A percentile compares a stretch with the other conserved stretches of the same genome.
phyloP scores from a whole-genome alignment of 1,139 yeast species.

The Geotrichum candidum region DNA sequence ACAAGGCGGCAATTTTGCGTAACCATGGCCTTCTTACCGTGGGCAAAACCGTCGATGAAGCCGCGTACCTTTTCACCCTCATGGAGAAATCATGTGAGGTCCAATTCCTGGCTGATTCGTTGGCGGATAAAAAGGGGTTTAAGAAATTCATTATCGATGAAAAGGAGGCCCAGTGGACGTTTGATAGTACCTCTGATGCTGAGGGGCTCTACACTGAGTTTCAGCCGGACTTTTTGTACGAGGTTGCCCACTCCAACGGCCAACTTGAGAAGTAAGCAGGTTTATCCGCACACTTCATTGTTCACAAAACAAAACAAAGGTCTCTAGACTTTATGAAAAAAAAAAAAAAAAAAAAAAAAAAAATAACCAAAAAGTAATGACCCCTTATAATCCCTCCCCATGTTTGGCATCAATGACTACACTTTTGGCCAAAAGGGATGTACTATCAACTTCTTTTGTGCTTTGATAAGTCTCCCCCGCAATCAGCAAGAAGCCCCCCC shows the following conservation, averaged over 20 bases:
- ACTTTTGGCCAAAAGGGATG: no score
- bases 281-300: background rate
- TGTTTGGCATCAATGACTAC: no score
- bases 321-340: background rate
- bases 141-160: conserved; percentile 44
- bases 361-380: no score
- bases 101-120: conserved; percentile 62
- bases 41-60: conserved; percentile 76
- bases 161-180: conserved; percentile 66
- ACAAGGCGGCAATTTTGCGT: conserved; percentile 60
- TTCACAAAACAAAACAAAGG: background rate
- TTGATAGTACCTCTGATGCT: conserved; percentile 54
- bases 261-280: conserved; percentile 16
- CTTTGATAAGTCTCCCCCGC: no score
- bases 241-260: conserved; percentile 31
- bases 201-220: conserved; percentile 67
- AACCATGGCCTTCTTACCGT: conserved; percentile 78
- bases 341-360: no score
- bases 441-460: no score
- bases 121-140: conserved; percentile 33
- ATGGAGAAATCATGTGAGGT: conserved; percentile 66
- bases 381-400: no score
- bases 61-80: conserved; percentile 64
- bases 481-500: no score
- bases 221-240: conserved; percentile 56